Conservation (phyloP, 257 asterid genomes). For the Thymus mandschuricus region DNA sequence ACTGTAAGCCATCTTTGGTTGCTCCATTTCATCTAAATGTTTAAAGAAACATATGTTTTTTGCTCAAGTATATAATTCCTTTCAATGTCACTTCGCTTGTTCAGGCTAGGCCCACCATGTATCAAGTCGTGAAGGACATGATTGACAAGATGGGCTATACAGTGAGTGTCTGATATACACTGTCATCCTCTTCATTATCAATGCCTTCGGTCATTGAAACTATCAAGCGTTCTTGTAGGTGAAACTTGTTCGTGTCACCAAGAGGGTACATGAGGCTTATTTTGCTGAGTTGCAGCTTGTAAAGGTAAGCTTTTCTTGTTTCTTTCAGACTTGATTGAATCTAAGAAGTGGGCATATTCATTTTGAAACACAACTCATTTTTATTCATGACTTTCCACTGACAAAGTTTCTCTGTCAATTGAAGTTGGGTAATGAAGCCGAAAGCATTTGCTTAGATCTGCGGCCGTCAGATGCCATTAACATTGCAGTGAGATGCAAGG, state of each 20-base stretch:
- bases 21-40: slow-evolving; percentile 13
- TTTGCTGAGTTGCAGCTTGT: slow-evolving; percentile 72
- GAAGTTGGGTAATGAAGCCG: slow-evolving; percentile 72
- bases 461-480: slow-evolving; percentile 98
- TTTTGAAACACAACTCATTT: neutral
- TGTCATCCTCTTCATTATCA: neutral
- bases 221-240: slow-evolving; percentile 50
- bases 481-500: slow-evolving; percentile 98
- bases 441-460: slow-evolving; percentile 71
- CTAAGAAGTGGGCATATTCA: neutral
- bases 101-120: slow-evolving; percentile 96
- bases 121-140: slow-evolving; percentile 91
- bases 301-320: slow-evolving; percentile 47
- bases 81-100: slow-evolving; percentile 39
- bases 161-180: slow-evolving; percentile 44
- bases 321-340: neutral
- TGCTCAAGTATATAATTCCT: neutral
- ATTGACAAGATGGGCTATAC: slow-evolving; percentile 91
- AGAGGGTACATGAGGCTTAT: slow-evolving; percentile 96
- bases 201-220: slow-evolving; percentile 11
- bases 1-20: slow-evolving; percentile 50
- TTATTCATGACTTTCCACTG: slow-evolving; percentile 18
- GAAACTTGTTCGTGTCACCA: slow-evolving; percentile 88
- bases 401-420: slow-evolving; percentile 19
- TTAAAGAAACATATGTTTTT: neutral